phyloP scores from a whole-genome alignment of 1,284 basidiomycete genomes.

The Mrakiaceae sp. region DNA sequence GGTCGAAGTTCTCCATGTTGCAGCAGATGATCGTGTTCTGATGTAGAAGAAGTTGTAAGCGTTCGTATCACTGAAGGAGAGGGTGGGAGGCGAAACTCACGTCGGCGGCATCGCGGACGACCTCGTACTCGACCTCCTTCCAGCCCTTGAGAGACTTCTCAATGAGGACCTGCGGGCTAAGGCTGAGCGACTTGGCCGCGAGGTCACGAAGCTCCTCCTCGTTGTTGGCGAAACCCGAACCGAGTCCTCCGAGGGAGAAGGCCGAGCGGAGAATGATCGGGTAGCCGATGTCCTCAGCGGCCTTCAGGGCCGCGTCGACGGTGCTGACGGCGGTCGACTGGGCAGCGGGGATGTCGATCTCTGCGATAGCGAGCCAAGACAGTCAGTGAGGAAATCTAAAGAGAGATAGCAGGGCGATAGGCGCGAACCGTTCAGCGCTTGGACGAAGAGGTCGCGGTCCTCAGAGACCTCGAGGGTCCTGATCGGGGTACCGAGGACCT shows the following conservation, averaged over 20 bases:
- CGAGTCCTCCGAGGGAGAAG: constrained; percentile 95
- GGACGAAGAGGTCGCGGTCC: constrained; percentile 93
- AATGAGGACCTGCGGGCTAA: constrained; percentile 92
- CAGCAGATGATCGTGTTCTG: constrained; percentile 91
- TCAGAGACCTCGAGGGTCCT: constrained; percentile 90
- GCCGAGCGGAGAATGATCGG: constrained; percentile 97
- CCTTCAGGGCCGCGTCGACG: constrained; percentile 81
- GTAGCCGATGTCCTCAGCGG: constrained; percentile 86
- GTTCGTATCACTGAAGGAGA: background rate
- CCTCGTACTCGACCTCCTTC: constrained; percentile 99
- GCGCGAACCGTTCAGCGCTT: constrained; percentile 77
- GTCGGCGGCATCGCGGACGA: constrained; percentile 92
- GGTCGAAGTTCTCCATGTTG: constrained; percentile 97
- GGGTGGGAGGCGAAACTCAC: constrained; percentile 39
- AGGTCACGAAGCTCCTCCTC: constrained; percentile 91
- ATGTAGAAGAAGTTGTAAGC: constrained; percentile 20
- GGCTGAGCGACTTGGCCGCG: constrained; percentile 76
- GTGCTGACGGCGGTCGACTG: constrained; percentile 96
- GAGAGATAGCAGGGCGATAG: background rate
- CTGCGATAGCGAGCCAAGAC: constrained; percentile 36
- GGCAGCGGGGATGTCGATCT: constrained; percentile 96
- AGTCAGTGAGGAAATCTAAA: background rate
- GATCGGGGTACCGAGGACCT: constrained; percentile 93
- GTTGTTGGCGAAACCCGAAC: constrained; percentile 95
- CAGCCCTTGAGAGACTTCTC: constrained; percentile 99